phyloP scores from a whole-genome alignment of 371 early-diverging fungal species.

The Apophysomyces sp. region DNA sequence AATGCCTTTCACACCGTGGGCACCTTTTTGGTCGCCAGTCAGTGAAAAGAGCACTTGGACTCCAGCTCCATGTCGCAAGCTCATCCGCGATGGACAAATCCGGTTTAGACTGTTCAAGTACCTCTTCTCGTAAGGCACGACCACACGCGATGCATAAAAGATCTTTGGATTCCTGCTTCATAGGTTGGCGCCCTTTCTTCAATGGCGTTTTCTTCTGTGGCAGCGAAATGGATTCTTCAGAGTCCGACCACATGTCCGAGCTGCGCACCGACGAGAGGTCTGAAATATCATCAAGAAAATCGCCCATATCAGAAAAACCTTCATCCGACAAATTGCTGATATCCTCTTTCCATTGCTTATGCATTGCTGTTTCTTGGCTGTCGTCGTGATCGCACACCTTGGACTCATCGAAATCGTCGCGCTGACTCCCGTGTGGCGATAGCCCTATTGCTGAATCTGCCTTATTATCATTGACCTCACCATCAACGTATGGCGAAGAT shows the following conservation, averaged over 20 bases:
- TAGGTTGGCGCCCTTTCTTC: slow-evolving; percentile 53
- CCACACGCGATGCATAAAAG: slow-evolving; percentile 37
- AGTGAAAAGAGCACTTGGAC: slow-evolving; percentile 43
- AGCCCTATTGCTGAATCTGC: slow-evolving; percentile 45
- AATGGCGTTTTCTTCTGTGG: slow-evolving; percentile 14
- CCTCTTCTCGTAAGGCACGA: slow-evolving; percentile 28
- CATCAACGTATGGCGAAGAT: background rate
- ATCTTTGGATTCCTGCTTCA: slow-evolving; percentile 54
- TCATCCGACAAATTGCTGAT: slow-evolving; percentile 9
- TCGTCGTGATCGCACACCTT: background rate
- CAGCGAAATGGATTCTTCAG: background rate
- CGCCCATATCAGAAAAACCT: slow-evolving; percentile 18
- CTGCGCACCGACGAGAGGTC: slow-evolving; percentile 43
- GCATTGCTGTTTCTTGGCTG: background rate
- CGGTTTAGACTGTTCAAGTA: slow-evolving; percentile 28
- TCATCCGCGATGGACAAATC: slow-evolving; percentile 30
- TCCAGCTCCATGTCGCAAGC: slow-evolving; percentile 54
- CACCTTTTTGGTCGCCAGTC: slow-evolving; percentile 46
- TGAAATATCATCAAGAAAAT: slow-evolving; percentile 40
- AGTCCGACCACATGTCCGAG: slow-evolving; percentile 12
- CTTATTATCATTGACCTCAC: slow-evolving; percentile 12
- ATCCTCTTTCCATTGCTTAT: slow-evolving; percentile 8
- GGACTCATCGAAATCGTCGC: background rate
- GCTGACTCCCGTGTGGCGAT: slow-evolving; percentile 19
- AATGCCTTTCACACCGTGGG: slow-evolving; percentile 49